These are phyloP conservation scores for Rhodocollybia butyracea DNA, from an alignment of 768 basidiomycete species.

Conservation along the genomic window DNA sequence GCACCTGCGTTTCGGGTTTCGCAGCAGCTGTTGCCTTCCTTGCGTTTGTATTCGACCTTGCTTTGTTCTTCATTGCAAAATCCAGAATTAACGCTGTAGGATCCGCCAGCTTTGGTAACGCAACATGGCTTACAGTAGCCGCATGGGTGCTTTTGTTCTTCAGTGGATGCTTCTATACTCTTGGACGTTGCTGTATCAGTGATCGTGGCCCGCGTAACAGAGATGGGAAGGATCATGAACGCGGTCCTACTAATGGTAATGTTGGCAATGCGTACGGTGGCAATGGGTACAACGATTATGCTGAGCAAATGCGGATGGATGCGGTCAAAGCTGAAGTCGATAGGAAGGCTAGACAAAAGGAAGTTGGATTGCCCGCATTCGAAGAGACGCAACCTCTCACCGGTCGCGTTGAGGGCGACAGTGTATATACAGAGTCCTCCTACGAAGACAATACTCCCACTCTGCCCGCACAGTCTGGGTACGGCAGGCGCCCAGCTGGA, in stretches of 20 bases:
- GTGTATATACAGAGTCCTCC: slow-evolving; percentile 49
- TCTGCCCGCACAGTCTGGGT: slow-evolving; percentile 22
- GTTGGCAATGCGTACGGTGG: neutral
- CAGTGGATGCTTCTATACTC: slow-evolving; percentile 81
- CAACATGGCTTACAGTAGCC: slow-evolving; percentile 87
- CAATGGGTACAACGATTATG: slow-evolving; percentile 33
- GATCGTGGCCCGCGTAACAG: slow-evolving; percentile 41
- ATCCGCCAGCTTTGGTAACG: slow-evolving; percentile 77
- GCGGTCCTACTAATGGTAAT: slow-evolving; percentile 11
- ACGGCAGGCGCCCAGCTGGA: slow-evolving; percentile 29
- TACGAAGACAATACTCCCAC: slow-evolving; percentile 24
- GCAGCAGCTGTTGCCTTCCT: slow-evolving; percentile 75
- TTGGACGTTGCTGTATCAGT: slow-evolving; percentile 83
- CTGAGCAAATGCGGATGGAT: slow-evolving; percentile 73
- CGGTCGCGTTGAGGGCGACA: slow-evolving; percentile 50
- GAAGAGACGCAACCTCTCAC: slow-evolving; percentile 73
- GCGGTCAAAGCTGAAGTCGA: slow-evolving; percentile 87
- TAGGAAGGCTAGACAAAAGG: slow-evolving; percentile 65
- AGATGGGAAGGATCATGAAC: slow-evolving; percentile 32
- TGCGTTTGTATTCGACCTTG: slow-evolving; percentile 92
- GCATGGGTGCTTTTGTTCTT: slow-evolving; percentile 88
- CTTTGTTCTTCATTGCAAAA: slow-evolving; percentile 86
- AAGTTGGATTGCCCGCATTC: slow-evolving; percentile 74
- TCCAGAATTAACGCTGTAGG: slow-evolving; percentile 80
- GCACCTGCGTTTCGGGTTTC: slow-evolving; percentile 76